These are phyloP conservation scores for Leccinum variabile DNA, from an alignment of 1,284 basidiomycete genomes.

Conservation along the genomic window DNA sequence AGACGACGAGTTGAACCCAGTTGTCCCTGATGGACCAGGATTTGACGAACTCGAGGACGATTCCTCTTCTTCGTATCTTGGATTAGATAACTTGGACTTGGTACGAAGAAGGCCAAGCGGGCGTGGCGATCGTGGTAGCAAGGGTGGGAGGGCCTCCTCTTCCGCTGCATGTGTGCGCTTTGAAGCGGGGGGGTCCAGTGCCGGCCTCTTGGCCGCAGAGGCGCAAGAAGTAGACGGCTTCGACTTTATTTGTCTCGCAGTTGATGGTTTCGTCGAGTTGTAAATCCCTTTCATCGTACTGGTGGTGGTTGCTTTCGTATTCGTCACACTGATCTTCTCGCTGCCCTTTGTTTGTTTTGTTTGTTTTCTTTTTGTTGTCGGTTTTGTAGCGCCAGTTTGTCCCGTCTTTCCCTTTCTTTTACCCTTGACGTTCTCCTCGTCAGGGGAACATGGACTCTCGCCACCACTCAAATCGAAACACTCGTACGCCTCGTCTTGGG, in stretches of 20 bases:
- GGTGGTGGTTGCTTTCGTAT: neutral
- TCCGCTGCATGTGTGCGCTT: conserved; percentile 12
- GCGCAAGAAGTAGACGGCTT: conserved; percentile 7
- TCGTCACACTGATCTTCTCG: neutral
- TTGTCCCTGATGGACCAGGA: conserved; percentile 1
- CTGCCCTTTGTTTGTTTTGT: too few relatives aligned
- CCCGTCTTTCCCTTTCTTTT: conserved; percentile 11
- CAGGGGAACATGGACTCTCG: conserved; percentile 26
- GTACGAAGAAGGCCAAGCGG: conserved; percentile 32
- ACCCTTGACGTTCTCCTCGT: conserved; percentile 9
- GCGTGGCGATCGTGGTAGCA: conserved; percentile 23
- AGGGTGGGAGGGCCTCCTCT: conserved; percentile 2
- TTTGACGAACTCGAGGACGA: conserved; percentile 9
- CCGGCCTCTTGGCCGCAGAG: conserved; percentile 3
- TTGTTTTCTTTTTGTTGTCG: too few relatives aligned
- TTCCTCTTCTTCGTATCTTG: conserved; percentile 18
- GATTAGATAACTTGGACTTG: conserved; percentile 7
- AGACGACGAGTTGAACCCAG: neutral
- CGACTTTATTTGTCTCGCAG: conserved; percentile 5
- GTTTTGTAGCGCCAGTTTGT: neutral
- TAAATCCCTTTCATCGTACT: conserved; percentile 20
- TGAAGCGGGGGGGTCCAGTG: neutral
- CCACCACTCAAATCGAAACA: conserved; percentile 28
- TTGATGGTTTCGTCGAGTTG: conserved; percentile 16
- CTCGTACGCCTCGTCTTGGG: conserved; percentile 35